These are phyloP conservation scores for Avena insularis DNA, from an alignment of 176 grass and related monocot genomes.

Conservation along the genomic window DNA sequence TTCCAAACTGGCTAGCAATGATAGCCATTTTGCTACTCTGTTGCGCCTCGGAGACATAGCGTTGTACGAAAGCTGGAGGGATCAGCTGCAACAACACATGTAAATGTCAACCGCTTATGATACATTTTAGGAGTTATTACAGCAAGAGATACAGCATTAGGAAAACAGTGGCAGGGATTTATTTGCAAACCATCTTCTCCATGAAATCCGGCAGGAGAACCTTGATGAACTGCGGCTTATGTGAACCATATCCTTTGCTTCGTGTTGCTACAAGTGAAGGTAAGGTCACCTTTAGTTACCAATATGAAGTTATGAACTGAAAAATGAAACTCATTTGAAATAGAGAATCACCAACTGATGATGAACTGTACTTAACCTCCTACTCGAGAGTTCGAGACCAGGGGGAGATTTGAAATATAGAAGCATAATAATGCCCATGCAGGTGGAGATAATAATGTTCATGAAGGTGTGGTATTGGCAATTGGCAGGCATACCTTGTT, in stretches of 20 bases:
- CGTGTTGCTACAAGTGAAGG: constrained; percentile 1
- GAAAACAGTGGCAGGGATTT: neutral
- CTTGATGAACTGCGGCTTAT: constrained; percentile 42
- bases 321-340: too few relatives aligned
- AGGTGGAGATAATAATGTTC: neutral
- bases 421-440: neutral
- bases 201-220: neutral
- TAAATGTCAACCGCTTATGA: neutral
- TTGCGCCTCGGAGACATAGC: neutral
- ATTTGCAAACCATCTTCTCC: constrained; percentile 42
- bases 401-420: neutral
- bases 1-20: constrained; percentile 23
- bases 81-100: neutral
- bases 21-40: neutral
- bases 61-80: constrained; percentile 34
- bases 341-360: too few relatives aligned
- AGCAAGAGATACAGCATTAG: neutral
- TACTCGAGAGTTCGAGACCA: neutral
- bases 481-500: neutral
- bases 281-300: neutral
- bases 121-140: neutral
- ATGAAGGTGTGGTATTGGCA: neutral
- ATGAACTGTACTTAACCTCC: neutral
- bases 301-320: neutral
- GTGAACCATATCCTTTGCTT: neutral